Conservation (phyloP, 169 alveolate species). For the Cryptosporidium sp. region DNA sequence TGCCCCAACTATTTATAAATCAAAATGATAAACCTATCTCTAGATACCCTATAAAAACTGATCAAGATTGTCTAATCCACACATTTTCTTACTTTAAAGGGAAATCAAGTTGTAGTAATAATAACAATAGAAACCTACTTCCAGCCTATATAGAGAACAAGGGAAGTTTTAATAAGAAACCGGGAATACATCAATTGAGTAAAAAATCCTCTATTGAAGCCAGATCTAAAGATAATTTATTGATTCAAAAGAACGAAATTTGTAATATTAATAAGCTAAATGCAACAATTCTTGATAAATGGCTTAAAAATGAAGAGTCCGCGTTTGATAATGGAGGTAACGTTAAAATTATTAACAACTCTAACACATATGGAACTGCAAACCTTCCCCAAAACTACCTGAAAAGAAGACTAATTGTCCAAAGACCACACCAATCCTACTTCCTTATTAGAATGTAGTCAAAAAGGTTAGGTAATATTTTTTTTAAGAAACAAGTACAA, state of each 20-base stretch:
- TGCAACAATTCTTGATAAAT: background rate
- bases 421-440: slow-evolving; percentile 12
- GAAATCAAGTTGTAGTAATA: background rate
- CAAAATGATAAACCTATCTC: background rate
- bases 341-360: background rate
- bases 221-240: background rate
- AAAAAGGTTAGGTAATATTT: background rate
- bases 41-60: background rate
- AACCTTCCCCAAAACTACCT: background rate
- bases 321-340: background rate
- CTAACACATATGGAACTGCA: background rate
- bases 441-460: slow-evolving; percentile 24
- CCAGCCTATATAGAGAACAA: slow-evolving; percentile 52
- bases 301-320: slow-evolving; percentile 27
- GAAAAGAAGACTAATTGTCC: slow-evolving; percentile 7
- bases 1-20: background rate
- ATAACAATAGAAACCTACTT: background rate
- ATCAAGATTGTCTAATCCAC: slow-evolving; percentile 5
- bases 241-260: background rate
- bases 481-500: background rate
- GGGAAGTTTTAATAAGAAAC: background rate
- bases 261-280: background rate
- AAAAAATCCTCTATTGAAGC: background rate
- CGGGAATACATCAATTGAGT: background rate
- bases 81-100: background rate